These are phyloP conservation scores for Naganishia cerealis DNA, from an alignment of 1,284 basidiomycete genomes.

Conservation along the genomic window DNA sequence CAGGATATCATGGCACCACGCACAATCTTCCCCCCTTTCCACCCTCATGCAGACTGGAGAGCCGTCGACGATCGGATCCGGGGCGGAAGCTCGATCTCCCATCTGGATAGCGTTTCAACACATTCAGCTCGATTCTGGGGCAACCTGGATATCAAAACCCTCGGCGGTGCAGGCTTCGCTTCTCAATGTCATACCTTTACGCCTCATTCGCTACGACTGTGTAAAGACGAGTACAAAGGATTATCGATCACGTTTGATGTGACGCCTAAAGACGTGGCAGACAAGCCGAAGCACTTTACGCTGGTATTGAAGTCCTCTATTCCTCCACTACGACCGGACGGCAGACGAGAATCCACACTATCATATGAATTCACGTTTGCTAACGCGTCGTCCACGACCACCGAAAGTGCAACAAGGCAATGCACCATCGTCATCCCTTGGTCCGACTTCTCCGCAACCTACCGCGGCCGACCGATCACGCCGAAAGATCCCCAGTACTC, in stretches of 20 bases:
- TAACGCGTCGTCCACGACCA: conserved; percentile 29
- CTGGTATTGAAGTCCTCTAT: conserved; percentile 54
- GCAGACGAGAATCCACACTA: conserved; percentile 50
- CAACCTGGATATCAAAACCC: conserved; percentile 54
- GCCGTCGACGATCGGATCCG: conserved; percentile 56
- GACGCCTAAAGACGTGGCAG: not conserved
- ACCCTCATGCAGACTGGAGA: conserved; percentile 46
- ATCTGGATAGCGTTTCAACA: conserved; percentile 41
- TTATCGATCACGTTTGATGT: conserved; percentile 32
- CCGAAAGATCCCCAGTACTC: conserved; percentile 41
- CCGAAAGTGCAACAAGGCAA: conserved; percentile 1
- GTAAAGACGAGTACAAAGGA: conserved; percentile 37
- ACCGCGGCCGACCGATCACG: conserved; percentile 53
- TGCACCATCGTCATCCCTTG: conserved; percentile 42
- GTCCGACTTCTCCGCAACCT: conserved; percentile 54
- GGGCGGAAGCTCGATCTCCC: conserved; percentile 55
- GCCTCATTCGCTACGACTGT: conserved; percentile 15
- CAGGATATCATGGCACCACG: conserved; percentile 15
- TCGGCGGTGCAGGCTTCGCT: conserved; percentile 59
- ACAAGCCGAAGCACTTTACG: conserved; percentile 45
- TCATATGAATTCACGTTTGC: conserved; percentile 55
- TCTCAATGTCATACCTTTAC: conserved; percentile 54
- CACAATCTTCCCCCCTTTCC: conserved; percentile 45
- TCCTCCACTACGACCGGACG: conserved; percentile 48
- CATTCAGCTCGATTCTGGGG: conserved; percentile 43